These are phyloP conservation scores for Thermomucor indicae-seudaticae DNA, from an alignment of 371 early-diverging fungal species.

Conservation along the genomic window DNA sequence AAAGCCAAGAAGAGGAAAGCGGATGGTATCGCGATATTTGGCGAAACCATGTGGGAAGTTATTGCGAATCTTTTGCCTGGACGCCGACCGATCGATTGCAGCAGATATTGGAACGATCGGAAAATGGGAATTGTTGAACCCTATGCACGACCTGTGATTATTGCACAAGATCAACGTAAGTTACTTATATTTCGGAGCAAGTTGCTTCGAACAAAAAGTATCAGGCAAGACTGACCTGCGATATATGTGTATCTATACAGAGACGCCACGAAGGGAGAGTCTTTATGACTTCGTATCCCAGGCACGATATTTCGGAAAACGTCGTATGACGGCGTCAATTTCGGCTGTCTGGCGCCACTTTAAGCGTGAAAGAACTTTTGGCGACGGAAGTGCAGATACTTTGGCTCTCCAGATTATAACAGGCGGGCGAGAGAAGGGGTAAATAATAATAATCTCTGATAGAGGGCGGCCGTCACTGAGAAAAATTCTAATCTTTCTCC, in stretches of 20 bases:
- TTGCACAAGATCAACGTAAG: slow-evolving; percentile 13
- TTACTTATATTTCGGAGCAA: background rate
- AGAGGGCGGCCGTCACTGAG: background rate
- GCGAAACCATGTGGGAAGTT: background rate
- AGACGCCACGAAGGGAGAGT: background rate
- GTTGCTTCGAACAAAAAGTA: background rate
- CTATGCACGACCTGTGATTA: slow-evolving; percentile 13
- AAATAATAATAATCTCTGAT: background rate
- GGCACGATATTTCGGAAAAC: background rate
- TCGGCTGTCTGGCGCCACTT: slow-evolving; percentile 16
- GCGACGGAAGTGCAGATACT: slow-evolving; percentile 40
- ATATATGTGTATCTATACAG: background rate
- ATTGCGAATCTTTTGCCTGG: background rate
- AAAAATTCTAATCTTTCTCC: background rate
- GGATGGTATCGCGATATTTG: background rate
- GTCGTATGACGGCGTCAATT: background rate
- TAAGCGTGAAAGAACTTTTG: slow-evolving; percentile 12
- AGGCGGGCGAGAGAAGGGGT: slow-evolving; percentile 1
- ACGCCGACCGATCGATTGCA: background rate
- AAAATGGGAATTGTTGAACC: background rate
- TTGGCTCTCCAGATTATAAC: slow-evolving; percentile 22
- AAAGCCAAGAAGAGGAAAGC: background rate
- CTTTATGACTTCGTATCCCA: background rate
- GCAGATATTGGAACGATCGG: background rate
- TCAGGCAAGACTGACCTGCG: too few species aligned